Evolutionary conservation across 805 yeast genomes (phyloP).

Genomic region (Clavispora asparagi): DNA sequence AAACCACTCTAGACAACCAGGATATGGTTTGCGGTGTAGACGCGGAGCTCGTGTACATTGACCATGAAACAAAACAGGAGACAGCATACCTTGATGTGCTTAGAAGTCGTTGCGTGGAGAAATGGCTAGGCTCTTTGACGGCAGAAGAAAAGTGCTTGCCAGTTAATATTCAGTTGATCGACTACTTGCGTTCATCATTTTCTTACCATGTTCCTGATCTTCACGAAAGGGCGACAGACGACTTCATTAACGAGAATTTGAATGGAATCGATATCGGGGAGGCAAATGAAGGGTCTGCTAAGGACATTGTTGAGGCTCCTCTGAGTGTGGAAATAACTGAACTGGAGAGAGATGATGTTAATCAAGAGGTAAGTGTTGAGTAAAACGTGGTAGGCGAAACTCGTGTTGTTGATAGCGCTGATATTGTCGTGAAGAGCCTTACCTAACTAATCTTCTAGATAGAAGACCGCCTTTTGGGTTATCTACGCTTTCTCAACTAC

Average conservation of each 20-base stretch:
- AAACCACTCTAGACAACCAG: constrained; percentile 30
- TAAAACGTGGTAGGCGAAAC: no score
- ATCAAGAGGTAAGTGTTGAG: no score
- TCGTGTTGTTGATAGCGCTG: no score
- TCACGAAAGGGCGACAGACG: constrained; percentile 18
- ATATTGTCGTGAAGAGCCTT: no score
- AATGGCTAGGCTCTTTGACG: constrained; percentile 27
- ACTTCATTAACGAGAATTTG: constrained; percentile 27
- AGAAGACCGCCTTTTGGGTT: no score
- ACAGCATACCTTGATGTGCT: constrained; percentile 37
- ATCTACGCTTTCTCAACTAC: no score
- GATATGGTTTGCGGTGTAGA: constrained; percentile 56
- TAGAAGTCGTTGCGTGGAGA: constrained; percentile 25
- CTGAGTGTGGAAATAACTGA: not conserved
- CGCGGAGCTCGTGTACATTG: constrained; percentile 68
- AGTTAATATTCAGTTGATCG: constrained; percentile 2
- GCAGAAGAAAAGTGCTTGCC: constrained; percentile 8
- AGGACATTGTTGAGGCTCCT: not conserved
- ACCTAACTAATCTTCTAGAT: no score
- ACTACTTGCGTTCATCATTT: constrained; percentile 1
- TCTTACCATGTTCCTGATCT: constrained; percentile 3
- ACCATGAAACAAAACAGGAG: constrained; percentile 46
- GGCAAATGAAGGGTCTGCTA: not conserved
- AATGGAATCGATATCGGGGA: constrained; percentile 15
- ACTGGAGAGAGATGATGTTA: no score